Base-by-base conservation (phyloP, 768 basidiomycete species). In the Tricholoma sp. region DNA sequence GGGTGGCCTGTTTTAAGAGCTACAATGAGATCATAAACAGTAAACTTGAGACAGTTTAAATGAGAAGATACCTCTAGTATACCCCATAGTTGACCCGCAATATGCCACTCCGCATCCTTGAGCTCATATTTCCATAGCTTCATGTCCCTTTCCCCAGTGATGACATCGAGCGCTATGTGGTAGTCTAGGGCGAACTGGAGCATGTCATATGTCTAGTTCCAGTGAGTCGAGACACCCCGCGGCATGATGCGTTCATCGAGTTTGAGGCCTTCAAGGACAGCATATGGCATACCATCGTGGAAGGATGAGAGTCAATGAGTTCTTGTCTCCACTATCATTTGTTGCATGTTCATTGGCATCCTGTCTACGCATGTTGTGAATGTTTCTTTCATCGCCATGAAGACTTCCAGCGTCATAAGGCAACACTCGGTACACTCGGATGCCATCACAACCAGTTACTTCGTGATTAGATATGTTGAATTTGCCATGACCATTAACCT, bases 1-100 rank as follows among this genome's bases (percentile, higher is more conserved):
- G 51, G 4, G 65, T 75, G 0, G 67, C 63, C 28, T 72, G 61
- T 53, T 73, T 72, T 50, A 72, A 64, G 13, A 70, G 55, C 72
- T 75, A 39, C 4, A n/a, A 50, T 17, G 49, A 12, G 28, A 49
- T 24, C 20, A 41, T 29, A 8, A 53, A 58, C 49, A 45, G 13
- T 20, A 47, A 41, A 12, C 57, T 49, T 37, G 36, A 32, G 15
- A 55, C 29, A 39, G 20, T 47, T 47, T 47, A 17, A 52, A 28
- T 29, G 17, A 28, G 11, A 33, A 65, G 63, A 28, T 57, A 72
- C 67, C 64, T 66, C 59, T 6, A 72, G 61, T 13, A 67, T 54
- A 15, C 65, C 61, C 0, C 49, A 34, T n/a, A 76, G 54, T 51
- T 75, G 63, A 33, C 37, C 37, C 0, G 1, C 60, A 52, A 52